phyloP scores from a whole-genome alignment of 2,329 filamentous ascomycete genomes.

The Akanthomyces dipterigenus region DNA sequence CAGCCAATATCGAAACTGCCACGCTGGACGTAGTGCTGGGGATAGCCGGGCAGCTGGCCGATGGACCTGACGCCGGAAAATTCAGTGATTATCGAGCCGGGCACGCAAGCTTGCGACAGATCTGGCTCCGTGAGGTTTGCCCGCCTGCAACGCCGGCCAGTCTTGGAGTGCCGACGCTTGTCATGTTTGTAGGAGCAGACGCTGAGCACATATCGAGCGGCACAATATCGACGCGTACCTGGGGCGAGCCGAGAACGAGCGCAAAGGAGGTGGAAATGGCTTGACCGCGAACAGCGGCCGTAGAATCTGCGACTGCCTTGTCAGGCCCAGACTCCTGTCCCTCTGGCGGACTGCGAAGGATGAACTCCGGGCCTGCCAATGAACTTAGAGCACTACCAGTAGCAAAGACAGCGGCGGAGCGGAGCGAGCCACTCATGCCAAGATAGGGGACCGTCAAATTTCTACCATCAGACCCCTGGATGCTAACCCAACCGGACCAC shows the following conservation, averaged over 20 bases:
- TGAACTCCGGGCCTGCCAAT: neutral
- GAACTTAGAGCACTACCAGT: neutral
- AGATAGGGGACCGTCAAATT: constrained; percentile 13
- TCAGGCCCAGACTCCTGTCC: neutral
- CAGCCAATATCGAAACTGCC: neutral
- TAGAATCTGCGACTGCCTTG: neutral
- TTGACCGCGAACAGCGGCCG: neutral
- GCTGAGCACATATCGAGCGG: neutral
- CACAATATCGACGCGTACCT: neutral
- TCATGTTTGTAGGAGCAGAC: neutral
- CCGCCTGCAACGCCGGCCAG: neutral
- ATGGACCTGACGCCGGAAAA: neutral
- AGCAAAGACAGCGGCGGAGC: neutral
- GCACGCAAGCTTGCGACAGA: neutral
- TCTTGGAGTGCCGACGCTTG: neutral
- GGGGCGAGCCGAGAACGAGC: neutral
- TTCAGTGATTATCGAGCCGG: neutral
- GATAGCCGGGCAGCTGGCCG: constrained; percentile 3
- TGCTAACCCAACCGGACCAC: constrained; percentile 13
- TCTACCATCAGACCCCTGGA: constrained; percentile 11
- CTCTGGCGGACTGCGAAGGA: neutral
- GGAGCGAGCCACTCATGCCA: neutral
- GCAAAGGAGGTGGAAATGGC: neutral
- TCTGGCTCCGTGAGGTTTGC: neutral
- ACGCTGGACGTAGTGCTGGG: neutral